phyloP scores from a whole-genome alignment of 2,329 filamentous ascomycete species.

The Alternaria metachromatica region DNA sequence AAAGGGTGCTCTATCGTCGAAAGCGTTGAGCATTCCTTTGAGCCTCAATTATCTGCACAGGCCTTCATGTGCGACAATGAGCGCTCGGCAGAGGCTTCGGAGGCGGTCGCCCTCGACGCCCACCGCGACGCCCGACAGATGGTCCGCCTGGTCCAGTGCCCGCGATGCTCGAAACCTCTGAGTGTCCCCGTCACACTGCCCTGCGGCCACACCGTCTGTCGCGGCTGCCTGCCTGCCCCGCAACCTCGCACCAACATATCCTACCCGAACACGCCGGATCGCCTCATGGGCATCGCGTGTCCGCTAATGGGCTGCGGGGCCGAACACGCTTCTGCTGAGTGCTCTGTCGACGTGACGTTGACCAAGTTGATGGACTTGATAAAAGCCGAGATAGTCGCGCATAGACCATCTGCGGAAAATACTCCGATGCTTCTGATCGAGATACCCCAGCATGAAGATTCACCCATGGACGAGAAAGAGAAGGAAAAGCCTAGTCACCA shows the following conservation, averaged over 20 bases:
- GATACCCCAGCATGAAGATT: slow-evolving; percentile 43
- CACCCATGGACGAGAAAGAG: slow-evolving; percentile 48
- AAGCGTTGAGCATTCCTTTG: slow-evolving; percentile 42
- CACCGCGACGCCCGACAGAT: slow-evolving; percentile 66
- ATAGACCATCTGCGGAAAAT: slow-evolving; percentile 41
- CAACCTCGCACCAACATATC: slow-evolving; percentile 73
- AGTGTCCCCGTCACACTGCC: slow-evolving; percentile 75
- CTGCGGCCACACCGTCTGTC: slow-evolving; percentile 81
- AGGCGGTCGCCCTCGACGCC: slow-evolving; percentile 53
- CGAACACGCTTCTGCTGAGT: slow-evolving; percentile 80
- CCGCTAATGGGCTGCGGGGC: slow-evolving; percentile 69
- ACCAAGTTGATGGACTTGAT: slow-evolving; percentile 68
- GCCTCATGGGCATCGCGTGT: slow-evolving; percentile 75
- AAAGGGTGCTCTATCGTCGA: slow-evolving; percentile 43
- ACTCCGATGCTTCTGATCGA: slow-evolving; percentile 53
- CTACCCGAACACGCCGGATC: slow-evolving; percentile 73
- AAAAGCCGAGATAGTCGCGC: slow-evolving; percentile 58
- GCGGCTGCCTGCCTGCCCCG: slow-evolving; percentile 72
- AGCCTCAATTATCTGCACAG: slow-evolving; percentile 31
- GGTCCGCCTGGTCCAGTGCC: slow-evolving; percentile 79
- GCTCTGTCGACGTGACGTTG: slow-evolving; percentile 76
- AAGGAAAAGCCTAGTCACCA: slow-evolving; percentile 27
- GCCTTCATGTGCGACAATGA: slow-evolving; percentile 55
- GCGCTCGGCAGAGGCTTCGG: slow-evolving; percentile 38
- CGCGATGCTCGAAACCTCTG: slow-evolving; percentile 72